Conservation (phyloP, 73 alveolate species). For the Stentor roeselii region DNA sequence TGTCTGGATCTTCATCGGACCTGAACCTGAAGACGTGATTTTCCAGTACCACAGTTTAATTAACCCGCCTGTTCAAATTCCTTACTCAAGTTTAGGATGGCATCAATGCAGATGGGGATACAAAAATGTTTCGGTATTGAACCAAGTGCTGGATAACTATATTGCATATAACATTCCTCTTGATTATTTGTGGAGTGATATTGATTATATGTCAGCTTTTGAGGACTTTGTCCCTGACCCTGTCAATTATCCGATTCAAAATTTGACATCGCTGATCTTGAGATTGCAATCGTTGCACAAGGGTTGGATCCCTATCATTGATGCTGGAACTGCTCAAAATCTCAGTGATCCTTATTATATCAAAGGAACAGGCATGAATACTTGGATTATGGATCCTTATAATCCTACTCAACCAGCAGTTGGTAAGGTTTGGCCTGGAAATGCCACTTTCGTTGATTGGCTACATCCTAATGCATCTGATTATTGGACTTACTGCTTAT, state of each 20-base stretch:
- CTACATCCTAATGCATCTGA: conserved; percentile 65
- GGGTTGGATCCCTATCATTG: conserved; percentile 71
- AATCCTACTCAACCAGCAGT: conserved; percentile 60
- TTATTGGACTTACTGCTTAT: conserved; percentile 66
- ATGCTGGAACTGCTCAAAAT: conserved; percentile 58
- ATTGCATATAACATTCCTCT: conserved; percentile 46
- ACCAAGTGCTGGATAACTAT: conserved; percentile 53
- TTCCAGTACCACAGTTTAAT: conserved; percentile 59
- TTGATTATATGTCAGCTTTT: conserved; percentile 61
- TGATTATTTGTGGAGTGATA: conserved; percentile 79
- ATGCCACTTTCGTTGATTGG: conserved; percentile 68
- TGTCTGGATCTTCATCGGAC: conserved; percentile 61
- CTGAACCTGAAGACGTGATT: conserved; percentile 67
- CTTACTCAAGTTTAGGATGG: conserved; percentile 81
- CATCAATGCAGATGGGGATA: conserved; percentile 91
- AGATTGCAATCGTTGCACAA: conserved; percentile 42
- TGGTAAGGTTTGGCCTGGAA: conserved; percentile 82
- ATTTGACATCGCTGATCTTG: conserved; percentile 38
- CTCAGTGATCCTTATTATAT: no score
- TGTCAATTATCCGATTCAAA: conserved; percentile 30
- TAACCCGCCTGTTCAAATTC: conserved; percentile 78
- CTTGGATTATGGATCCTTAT: conserved; percentile 50
- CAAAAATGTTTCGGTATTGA: conserved; percentile 59
- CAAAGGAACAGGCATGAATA: conserved; percentile 32
- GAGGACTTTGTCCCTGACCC: conserved; percentile 51